These are phyloP conservation scores for Ceratobasidium sp. DNA, from an alignment of 1,284 basidiomycete genomes.

Conservation along the genomic window DNA sequence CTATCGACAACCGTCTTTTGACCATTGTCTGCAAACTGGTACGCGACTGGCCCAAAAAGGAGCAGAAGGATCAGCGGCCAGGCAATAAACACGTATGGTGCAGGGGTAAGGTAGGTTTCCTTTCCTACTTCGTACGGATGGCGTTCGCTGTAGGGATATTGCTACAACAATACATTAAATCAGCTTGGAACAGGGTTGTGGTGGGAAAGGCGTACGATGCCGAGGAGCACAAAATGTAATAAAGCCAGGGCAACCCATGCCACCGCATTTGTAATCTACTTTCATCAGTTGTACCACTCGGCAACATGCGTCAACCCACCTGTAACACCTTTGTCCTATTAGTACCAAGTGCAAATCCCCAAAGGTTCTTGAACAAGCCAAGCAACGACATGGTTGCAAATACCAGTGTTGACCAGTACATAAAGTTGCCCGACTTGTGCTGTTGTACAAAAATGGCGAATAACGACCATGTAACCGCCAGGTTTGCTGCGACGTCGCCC, in stretches of 20 bases:
- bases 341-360: no score
- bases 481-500: conserved; percentile 87
- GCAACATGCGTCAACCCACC: no score
- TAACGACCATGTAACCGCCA: conserved; percentile 82
- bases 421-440: conserved; percentile 62
- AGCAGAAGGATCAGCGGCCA: conserved; percentile 87
- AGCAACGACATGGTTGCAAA: conserved; percentile 86
- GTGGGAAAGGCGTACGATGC: no score
- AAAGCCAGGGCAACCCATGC: no score
- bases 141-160: no score
- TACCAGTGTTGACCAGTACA: conserved; percentile 86
- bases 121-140: conserved; percentile 70
- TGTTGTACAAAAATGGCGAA: conserved; percentile 76
- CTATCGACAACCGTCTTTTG: conserved; percentile 83
- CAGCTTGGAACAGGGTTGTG: no score
- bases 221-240: no score
- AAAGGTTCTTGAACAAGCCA: conserved; percentile 85
- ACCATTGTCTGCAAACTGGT: conserved; percentile 85
- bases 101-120: conserved; percentile 89
- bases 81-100: conserved; percentile 84
- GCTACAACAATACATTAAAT: no score
- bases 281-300: no score
- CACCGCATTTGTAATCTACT: no score
- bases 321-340: no score
- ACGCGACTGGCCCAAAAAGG: conserved; percentile 85